Percentiles rank a stretch among this genome's conserved stretches.
Conservation (phyloP, 2,329 filamentous ascomycete species). For the Aspergillus brunneoviolaceus region DNA sequence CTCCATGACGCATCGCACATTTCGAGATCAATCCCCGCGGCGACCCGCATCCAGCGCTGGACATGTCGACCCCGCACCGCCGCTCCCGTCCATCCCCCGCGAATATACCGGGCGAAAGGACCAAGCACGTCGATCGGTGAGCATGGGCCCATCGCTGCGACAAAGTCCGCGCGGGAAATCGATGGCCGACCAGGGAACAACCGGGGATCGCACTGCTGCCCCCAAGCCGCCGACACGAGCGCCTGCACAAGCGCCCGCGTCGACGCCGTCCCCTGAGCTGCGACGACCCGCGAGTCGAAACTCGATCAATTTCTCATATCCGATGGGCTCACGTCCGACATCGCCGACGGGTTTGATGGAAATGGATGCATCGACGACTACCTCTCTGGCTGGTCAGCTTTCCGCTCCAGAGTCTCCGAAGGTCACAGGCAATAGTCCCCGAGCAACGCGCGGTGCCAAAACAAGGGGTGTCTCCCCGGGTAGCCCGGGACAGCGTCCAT, state of each 20-base stretch:
- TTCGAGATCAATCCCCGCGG: constrained; percentile 70
- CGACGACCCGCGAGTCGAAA: constrained; percentile 43
- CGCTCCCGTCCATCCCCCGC: constrained; percentile 71
- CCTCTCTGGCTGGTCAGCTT: constrained; percentile 21
- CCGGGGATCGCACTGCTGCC: constrained; percentile 36
- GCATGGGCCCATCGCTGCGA: constrained; percentile 52
- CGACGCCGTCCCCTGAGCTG: constrained; percentile 35
- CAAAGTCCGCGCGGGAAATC: constrained; percentile 45
- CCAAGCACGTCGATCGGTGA: constrained; percentile 47
- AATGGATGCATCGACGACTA: constrained; percentile 14
- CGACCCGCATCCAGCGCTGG: constrained; percentile 46
- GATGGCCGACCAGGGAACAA: constrained; percentile 42
- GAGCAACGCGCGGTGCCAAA: constrained; percentile 19
- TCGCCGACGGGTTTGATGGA: constrained; percentile 34
- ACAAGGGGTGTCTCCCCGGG: constrained; percentile 24
- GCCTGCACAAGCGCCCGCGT: constrained; percentile 16
- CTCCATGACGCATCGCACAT: constrained; percentile 87
- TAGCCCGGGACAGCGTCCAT: constrained; percentile 27
- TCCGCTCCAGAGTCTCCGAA: constrained; percentile 25
- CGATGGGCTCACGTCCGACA: constrained; percentile 41
- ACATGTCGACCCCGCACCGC: constrained; percentile 59
- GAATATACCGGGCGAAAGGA: constrained; percentile 38
- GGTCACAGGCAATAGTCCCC: constrained; percentile 24
- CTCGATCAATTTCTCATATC: constrained; percentile 52
- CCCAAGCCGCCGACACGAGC: constrained; percentile 14